These are phyloP conservation scores for Puya raimondii DNA, from an alignment of 176 grass and related monocot genomes.

Conservation along the genomic window DNA sequence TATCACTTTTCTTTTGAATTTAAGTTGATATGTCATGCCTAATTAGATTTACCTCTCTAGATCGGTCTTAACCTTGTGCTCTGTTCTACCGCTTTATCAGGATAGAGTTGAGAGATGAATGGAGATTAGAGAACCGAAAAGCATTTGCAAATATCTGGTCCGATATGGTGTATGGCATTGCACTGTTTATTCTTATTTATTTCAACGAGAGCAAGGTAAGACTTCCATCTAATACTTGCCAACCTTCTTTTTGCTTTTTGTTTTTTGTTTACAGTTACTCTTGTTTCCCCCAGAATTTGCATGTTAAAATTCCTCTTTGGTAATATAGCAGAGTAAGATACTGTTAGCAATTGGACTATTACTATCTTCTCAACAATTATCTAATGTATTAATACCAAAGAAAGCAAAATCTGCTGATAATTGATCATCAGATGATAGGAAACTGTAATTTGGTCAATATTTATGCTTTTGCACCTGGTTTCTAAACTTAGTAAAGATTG, in stretches of 20 bases:
- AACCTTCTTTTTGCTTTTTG: not conserved
- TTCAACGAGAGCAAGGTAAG: constrained; percentile 82
- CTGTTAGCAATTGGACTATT: not conserved
- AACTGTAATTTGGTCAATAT: not conserved
- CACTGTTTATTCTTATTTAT: constrained; percentile 80
- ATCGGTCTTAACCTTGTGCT: constrained; percentile 22
- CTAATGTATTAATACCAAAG: not conserved
- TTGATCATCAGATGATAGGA: not conserved
- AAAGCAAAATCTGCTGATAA: not conserved
- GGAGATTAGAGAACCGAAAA: constrained; percentile 80
- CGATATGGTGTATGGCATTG: constrained; percentile 66
- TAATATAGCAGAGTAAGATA: not conserved
- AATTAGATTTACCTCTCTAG: not conserved
- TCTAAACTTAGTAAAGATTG: not conserved
- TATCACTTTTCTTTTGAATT: not conserved
- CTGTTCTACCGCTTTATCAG: constrained; percentile 41
- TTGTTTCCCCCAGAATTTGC: not conserved
- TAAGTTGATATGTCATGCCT: not conserved
- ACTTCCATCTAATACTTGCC: constrained; percentile 20
- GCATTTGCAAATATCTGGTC: constrained; percentile 95
- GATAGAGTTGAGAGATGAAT: constrained; percentile 86
- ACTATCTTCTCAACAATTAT: not conserved
- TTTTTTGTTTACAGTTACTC: too few relatives aligned
- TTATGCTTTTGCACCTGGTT: not conserved
- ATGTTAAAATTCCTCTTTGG: too few relatives aligned